Percentiles rank a stretch among this genome's conserved stretches.
These are phyloP conservation scores for Ceratobasidium sp. DNA, from an alignment of 1,284 basidiomycete genomes.

Conservation along the genomic window DNA sequence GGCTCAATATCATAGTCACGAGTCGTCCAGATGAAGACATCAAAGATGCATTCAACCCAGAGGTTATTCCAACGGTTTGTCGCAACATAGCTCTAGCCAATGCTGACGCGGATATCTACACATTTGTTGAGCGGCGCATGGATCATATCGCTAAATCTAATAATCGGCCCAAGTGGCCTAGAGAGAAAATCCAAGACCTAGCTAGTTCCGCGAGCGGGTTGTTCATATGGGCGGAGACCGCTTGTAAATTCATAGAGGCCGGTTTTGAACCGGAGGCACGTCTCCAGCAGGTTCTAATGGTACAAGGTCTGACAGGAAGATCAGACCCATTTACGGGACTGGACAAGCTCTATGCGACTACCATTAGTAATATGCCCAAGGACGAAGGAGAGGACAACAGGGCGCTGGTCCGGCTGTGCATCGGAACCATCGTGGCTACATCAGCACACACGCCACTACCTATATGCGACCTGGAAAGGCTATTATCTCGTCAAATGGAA, in stretches of 20 bases:
- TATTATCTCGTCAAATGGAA: too few relatives aligned
- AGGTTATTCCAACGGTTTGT: too few relatives aligned
- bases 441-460: too few relatives aligned
- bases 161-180: neutral
- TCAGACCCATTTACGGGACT: neutral
- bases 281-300: neutral
- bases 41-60: neutral
- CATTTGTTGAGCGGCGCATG: neutral
- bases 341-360: neutral
- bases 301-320: neutral
- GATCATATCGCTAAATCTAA: neutral
- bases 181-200: neutral
- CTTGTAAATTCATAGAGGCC: neutral
- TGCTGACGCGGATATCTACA: neutral
- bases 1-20: neutral
- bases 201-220: neutral
- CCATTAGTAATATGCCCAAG: too few relatives aligned
- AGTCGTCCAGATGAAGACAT: neutral
- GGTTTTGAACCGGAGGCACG: neutral
- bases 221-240: conserved; percentile 30
- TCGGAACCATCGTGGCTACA: too few relatives aligned
- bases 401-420: too few relatives aligned
- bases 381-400: too few relatives aligned
- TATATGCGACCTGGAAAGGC: too few relatives aligned
- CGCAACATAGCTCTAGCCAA: neutral